phyloP scores from a whole-genome alignment of 2,329 filamentous ascomycete species.

The Cytospora mali region DNA sequence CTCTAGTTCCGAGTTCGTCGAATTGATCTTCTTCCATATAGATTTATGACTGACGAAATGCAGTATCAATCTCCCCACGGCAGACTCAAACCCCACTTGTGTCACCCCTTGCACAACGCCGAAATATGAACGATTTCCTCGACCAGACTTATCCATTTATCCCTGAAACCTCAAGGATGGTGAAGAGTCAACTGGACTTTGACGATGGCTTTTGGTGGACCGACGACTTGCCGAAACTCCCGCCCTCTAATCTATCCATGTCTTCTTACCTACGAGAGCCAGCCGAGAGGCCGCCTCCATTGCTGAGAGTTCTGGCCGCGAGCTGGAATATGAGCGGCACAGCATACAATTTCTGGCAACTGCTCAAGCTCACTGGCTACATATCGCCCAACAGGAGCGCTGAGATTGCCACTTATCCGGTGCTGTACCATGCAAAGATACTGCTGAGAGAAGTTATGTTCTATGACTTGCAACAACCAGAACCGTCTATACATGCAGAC shows the following conservation, averaged over 20 bases:
- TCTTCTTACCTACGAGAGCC: conserved; percentile 44
- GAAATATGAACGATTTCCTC: conserved; percentile 56
- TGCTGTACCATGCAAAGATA: conserved; percentile 57
- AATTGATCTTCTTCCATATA: background rate
- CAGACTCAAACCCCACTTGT: conserved; percentile 54
- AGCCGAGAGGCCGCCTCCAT: conserved; percentile 48
- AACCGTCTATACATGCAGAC: conserved; percentile 47
- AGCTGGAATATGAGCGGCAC: conserved; percentile 54
- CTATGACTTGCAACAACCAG: conserved; percentile 54
- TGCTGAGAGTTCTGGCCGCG: conserved; percentile 53
- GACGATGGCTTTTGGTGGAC: conserved; percentile 62
- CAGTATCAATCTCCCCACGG: conserved; percentile 51
- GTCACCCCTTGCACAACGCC: conserved; percentile 52
- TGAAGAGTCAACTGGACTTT: conserved; percentile 53
- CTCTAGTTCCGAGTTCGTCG: conserved; percentile 52
- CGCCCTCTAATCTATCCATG: conserved; percentile 42
- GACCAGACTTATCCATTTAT: conserved; percentile 48
- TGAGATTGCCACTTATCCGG: conserved; percentile 53
- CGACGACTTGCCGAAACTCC: conserved; percentile 49
- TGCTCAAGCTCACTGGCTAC: conserved; percentile 53
- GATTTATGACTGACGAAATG: conserved; percentile 14
- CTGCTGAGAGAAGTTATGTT: conserved; percentile 58
- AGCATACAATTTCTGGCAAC: conserved; percentile 55
- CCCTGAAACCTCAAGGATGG: conserved; percentile 44
- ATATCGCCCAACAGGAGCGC: conserved; percentile 51